These are phyloP conservation scores for Kodamaea lidongshanica DNA, from an alignment of 805 yeast species.

Conservation along the genomic window DNA sequence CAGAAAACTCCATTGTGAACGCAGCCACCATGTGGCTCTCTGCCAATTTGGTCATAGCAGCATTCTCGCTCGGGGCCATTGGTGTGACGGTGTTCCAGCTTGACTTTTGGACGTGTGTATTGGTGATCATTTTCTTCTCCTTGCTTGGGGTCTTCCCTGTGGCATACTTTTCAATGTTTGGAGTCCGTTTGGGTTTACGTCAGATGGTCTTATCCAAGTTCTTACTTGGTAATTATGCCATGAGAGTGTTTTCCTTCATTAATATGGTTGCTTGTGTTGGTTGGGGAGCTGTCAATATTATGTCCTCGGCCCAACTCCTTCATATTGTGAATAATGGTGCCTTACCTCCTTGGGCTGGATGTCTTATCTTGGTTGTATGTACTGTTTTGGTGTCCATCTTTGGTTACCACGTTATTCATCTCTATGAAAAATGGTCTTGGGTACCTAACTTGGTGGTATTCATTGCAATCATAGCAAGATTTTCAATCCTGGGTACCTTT, in stretches of 20 bases:
- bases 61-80: conserved; percentile 68
- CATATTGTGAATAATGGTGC: conserved; percentile 62
- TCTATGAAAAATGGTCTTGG: conserved; percentile 84
- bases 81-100: conserved; percentile 57
- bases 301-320: conserved; percentile 80
- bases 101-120: conserved; percentile 66
- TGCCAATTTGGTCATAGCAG: conserved; percentile 81
- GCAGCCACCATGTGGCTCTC: conserved; percentile 90
- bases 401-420: conserved; percentile 78
- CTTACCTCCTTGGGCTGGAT: conserved; percentile 89
- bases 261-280: conserved; percentile 86
- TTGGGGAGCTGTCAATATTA: conserved; percentile 91
- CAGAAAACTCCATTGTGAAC: conserved; percentile 55
- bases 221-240: conserved; percentile 67
- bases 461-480: conserved; percentile 71
- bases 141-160: conserved; percentile 71
- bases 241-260: conserved; percentile 70
- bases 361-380: conserved; percentile 60
- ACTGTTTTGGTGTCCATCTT: conserved; percentile 73
- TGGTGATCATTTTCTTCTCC: conserved; percentile 66
- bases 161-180: conserved; percentile 77
- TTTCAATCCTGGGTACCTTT: conserved; percentile 63
- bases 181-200: conserved; percentile 79
- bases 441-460: conserved; percentile 71
- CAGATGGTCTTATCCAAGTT: conserved; percentile 80